Conservation (phyloP, 1,284 basidiomycete species). For the Ceratobasidium sp. region DNA sequence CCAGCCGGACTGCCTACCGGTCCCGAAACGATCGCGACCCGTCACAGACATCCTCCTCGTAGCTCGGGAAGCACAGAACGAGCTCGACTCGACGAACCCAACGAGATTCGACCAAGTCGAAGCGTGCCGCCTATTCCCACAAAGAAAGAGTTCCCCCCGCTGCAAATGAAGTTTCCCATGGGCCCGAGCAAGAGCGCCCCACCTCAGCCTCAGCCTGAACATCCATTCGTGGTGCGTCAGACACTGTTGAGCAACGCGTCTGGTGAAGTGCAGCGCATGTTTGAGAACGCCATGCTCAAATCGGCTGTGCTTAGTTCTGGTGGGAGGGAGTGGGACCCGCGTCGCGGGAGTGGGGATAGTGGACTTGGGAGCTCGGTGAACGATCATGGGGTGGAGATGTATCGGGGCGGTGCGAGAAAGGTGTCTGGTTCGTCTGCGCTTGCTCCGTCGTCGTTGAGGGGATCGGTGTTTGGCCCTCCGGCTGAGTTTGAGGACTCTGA, state of each 20-base stretch:
- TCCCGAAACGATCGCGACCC: slow-evolving; percentile 28
- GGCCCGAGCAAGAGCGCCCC: slow-evolving; percentile 9
- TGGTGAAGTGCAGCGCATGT: slow-evolving; percentile 31
- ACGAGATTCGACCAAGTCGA: background rate
- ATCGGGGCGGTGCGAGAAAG: background rate
- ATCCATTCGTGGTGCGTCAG: slow-evolving; percentile 21
- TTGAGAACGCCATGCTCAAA: slow-evolving; percentile 37
- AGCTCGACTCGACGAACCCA: slow-evolving; percentile 16
- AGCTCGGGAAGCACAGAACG: slow-evolving; percentile 35
- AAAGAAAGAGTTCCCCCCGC: background rate
- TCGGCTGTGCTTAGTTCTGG: background rate
- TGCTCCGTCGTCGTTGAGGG: background rate
- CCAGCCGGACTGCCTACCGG: slow-evolving; percentile 9
- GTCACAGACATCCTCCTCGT: slow-evolving; percentile 26
- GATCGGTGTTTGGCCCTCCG: slow-evolving; percentile 28
- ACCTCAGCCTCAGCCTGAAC: background rate
- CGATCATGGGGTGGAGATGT: slow-evolving; percentile 12
- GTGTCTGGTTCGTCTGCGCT: slow-evolving; percentile 6
- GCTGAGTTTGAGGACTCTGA: background rate
- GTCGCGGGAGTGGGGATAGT: slow-evolving; percentile 30
- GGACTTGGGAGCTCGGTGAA: slow-evolving; percentile 29
- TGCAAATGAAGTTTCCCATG: slow-evolving; percentile 8
- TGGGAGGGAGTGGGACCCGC: slow-evolving; percentile 1
- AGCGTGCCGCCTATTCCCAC: background rate
- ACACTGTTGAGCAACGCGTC: background rate